phyloP scores from a whole-genome alignment of 176 grass and related monocot species.

The Zizania latifolia region DNA sequence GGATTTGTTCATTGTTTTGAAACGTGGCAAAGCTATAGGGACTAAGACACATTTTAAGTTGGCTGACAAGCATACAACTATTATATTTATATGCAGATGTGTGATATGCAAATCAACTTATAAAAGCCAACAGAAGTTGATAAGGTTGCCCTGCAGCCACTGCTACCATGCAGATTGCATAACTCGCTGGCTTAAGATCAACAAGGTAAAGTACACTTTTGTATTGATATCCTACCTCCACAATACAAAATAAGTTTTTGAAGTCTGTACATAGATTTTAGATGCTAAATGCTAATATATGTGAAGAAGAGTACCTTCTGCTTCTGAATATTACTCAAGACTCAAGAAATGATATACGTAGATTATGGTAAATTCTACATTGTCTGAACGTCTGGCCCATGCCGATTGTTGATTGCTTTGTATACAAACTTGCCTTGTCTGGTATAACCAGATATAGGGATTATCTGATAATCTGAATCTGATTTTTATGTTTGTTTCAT shows the following conservation, averaged over 20 bases:
- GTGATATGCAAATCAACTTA: slow-evolving; percentile 59
- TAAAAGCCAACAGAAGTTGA: slow-evolving; percentile 51
- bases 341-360: background rate
- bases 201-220: slow-evolving; percentile 48
- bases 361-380: background rate
- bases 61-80: background rate
- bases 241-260: background rate
- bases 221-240: background rate
- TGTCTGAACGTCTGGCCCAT: background rate
- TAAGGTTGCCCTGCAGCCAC: slow-evolving; percentile 66
- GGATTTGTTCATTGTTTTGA: background rate
- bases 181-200: slow-evolving; percentile 73
- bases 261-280: background rate
- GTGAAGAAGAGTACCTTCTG: background rate
- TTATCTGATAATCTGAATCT: slow-evolving; percentile 11
- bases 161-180: slow-evolving; percentile 67
- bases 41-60: background rate
- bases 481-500: slow-evolving; percentile 15
- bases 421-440: background rate
- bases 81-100: slow-evolving; percentile 47
- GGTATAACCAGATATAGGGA: background rate
- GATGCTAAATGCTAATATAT: slow-evolving; percentile 2
- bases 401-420: background rate
- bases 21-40: background rate
- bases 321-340: background rate